Evolutionary conservation across 2,329 filamentous ascomycete species (phyloP).

Genomic region (Fusarium pininemorale): DNA sequence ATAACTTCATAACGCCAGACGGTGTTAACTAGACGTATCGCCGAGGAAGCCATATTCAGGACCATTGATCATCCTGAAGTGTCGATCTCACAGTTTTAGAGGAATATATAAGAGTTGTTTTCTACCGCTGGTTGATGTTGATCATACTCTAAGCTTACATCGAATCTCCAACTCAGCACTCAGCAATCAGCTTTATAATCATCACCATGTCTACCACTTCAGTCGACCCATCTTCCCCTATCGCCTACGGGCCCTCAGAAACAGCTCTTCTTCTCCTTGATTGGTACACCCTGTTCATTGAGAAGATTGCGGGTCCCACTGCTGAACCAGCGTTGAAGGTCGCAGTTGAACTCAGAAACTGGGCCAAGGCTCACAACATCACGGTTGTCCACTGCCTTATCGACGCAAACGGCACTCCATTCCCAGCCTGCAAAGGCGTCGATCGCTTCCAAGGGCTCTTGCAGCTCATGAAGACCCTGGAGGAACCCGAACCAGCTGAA

Average conservation of each 20-base stretch:
- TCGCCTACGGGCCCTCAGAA: background rate
- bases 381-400: constrained; percentile 1
- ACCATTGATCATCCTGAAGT: background rate
- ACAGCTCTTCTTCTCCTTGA: constrained; percentile 1
- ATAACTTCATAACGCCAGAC: constrained; percentile 3
- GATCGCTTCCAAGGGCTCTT: background rate
- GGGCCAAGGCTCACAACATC: constrained; percentile 1
- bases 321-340: background rate
- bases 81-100: fast-evolving
- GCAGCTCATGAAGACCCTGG: background rate
- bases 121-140: fast-evolving
- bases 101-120: background rate
- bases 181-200: background rate
- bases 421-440: background rate
- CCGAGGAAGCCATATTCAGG: background rate
- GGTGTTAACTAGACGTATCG: background rate
- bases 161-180: too few relatives aligned
- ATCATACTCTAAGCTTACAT: background rate
- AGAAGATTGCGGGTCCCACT: background rate
- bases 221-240: background rate
- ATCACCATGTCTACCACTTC: background rate
- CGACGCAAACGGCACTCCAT: background rate
- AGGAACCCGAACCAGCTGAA: background rate
- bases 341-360: background rate
- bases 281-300: background rate